These are phyloP conservation scores for Eutypella sp. DNA, from an alignment of 2,329 filamentous ascomycete species.

Conservation along the genomic window DNA sequence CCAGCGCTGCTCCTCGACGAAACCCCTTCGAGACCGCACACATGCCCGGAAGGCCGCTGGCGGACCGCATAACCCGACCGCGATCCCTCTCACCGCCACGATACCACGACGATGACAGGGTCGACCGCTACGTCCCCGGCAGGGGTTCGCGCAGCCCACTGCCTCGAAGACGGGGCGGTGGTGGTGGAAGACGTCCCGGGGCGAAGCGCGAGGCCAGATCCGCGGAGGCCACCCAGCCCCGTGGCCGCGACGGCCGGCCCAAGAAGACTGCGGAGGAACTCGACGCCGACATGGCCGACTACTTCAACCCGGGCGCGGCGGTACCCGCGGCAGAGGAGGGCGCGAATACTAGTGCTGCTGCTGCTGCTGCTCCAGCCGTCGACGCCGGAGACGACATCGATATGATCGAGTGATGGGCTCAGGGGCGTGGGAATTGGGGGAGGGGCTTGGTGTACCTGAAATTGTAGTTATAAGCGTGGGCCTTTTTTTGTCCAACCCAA, in stretches of 20 bases:
- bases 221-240: conserved; percentile 38
- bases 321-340: too few species aligned
- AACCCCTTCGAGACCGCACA: conserved; percentile 54
- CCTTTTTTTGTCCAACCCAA: too few species aligned
- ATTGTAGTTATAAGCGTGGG: too few species aligned
- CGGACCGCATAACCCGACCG: conserved; percentile 62
- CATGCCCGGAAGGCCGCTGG: conserved; percentile 51
- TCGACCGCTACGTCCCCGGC: conserved; percentile 73
- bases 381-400: conserved; percentile 55
- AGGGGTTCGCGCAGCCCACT: conserved; percentile 56
- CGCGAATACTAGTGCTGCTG: conserved; percentile 19
- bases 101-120: conserved; percentile 50
- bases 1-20: conserved; percentile 44
- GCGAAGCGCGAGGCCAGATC: conserved; percentile 39
- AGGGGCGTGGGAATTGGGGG: too few species aligned
- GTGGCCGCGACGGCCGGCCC: conserved; percentile 52
- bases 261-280: conserved; percentile 89
- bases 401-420: conserved; percentile 57
- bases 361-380: conserved; percentile 31
- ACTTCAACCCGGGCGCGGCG: conserved; percentile 57
- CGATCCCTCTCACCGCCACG: conserved; percentile 55
- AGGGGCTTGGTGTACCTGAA: too few species aligned
- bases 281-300: conserved; percentile 95
- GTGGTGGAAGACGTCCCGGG: conserved; percentile 38
- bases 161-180: conserved; percentile 43